These are phyloP conservation scores for Oryza glaberrima DNA, from an alignment of 176 grass and related monocot species.

Conservation along the genomic window DNA sequence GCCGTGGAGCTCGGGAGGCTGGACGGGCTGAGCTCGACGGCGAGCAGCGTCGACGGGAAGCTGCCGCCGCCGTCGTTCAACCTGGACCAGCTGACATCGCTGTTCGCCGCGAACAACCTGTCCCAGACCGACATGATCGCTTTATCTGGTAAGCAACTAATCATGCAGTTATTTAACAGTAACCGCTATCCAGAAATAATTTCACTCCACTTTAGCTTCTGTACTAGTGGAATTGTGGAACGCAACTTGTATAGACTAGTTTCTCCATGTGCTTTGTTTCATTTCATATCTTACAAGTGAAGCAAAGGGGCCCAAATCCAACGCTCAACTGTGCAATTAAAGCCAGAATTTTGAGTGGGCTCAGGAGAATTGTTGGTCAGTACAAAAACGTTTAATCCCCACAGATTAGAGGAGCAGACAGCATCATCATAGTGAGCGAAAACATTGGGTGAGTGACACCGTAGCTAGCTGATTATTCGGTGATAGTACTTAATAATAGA, in stretches of 20 bases:
- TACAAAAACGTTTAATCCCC: not conserved
- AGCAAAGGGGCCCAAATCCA: constrained; percentile 21
- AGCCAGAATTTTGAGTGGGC: not conserved
- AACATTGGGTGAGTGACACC: not conserved
- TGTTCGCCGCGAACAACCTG: constrained; percentile 82
- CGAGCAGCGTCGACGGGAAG: constrained; percentile 63
- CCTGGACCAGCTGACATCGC: constrained; percentile 67
- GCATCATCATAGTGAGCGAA: not conserved
- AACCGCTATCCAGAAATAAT: not conserved
- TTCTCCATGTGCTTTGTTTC: constrained; percentile 22
- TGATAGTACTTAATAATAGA: constrained; percentile 1
- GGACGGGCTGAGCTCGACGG: constrained; percentile 83
- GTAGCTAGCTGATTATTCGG: not conserved
- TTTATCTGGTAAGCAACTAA: constrained; percentile 64
- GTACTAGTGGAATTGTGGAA: not conserved
- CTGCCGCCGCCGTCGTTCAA: constrained; percentile 70
- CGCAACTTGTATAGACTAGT: not conserved
- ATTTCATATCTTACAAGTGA: constrained; percentile 22
- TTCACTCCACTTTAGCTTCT: not conserved
- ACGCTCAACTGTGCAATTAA: constrained; percentile 1
- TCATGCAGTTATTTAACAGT: constrained; percentile 5
- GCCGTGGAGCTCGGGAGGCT: constrained; percentile 77
- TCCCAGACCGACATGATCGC: constrained; percentile 89
- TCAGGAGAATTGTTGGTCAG: not conserved
- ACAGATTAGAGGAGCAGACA: not conserved